These are phyloP conservation scores for Coccomyxa sp. DNA, from an alignment of 139 green algal genomes.

Conservation along the genomic window DNA sequence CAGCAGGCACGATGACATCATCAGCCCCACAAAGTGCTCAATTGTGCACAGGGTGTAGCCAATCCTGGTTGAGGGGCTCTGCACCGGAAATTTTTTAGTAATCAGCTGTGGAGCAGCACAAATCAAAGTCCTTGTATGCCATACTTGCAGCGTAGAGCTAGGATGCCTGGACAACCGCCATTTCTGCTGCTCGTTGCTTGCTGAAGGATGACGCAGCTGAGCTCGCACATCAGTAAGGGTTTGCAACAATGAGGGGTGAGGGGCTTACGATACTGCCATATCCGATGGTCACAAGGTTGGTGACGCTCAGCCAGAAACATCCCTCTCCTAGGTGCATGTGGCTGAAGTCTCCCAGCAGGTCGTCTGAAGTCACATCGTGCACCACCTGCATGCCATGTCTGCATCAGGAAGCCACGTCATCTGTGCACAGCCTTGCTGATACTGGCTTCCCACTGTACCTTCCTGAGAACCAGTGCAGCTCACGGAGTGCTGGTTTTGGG, in stretches of 20 bases:
- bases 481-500: too few species aligned
- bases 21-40: conserved; percentile 24
- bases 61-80: conserved; percentile 3
- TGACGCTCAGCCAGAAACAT: conserved; percentile 16
- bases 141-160: background rate
- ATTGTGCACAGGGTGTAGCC: conserved; percentile 9
- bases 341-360: too few species aligned
- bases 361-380: too few species aligned
- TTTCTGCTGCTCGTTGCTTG: too few species aligned
- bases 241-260: background rate
- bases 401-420: too few species aligned
- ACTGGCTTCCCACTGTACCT: too few species aligned
- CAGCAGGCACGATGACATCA: conserved; percentile 24
- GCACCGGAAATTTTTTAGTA: background rate
- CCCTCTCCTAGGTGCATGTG: conserved; percentile 10
- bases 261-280: conserved; percentile 6
- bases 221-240: background rate
- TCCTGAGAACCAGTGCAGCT: too few species aligned
- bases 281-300: conserved; percentile 15
- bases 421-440: too few species aligned
- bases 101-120: background rate
- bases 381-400: too few species aligned
- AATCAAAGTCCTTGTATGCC: background rate
- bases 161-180: too few species aligned
- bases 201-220: background rate